Conservation (phyloP, 495 filamentous ascomycete genomes). For the Aspergillus haitiensis region DNA sequence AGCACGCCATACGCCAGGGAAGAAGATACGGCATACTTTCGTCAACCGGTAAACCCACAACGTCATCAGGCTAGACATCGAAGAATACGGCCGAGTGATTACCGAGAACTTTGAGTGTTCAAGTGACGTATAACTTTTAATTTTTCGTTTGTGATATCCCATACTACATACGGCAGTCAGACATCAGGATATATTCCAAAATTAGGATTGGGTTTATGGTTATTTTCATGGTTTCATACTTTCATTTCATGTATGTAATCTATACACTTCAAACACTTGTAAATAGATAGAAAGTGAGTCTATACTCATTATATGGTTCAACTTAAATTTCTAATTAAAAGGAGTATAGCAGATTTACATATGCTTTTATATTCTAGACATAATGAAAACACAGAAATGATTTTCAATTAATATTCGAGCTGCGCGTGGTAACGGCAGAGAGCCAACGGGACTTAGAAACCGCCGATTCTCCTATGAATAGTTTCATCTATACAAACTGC, state of each 20-base stretch:
- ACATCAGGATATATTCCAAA: neutral
- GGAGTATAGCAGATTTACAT: neutral
- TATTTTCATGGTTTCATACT: neutral
- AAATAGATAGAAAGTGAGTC: neutral
- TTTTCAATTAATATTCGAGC: too few relatives aligned
- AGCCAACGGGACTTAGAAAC: too few relatives aligned
- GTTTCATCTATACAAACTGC: too few relatives aligned
- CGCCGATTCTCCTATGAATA: too few relatives aligned
- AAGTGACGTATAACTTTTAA: neutral
- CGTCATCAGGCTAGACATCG: slow-evolving; percentile 79
- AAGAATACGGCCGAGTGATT: slow-evolving; percentile 81
- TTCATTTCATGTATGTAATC: slow-evolving; percentile 7
- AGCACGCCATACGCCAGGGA: slow-evolving; percentile 62
- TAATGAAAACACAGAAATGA: too few relatives aligned
- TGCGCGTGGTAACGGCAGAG: too few relatives aligned
- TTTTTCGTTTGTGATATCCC: neutral
- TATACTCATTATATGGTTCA: neutral
- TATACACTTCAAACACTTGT: slow-evolving; percentile 12
- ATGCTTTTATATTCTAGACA: neutral
- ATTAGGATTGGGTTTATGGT: neutral
- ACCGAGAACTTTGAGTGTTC: slow-evolving; percentile 66
- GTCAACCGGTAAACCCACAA: slow-evolving; percentile 94
- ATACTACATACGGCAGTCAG: slow-evolving; percentile 6
- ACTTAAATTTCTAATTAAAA: neutral
- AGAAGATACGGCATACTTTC: slow-evolving; percentile 91